phyloP scores from a whole-genome alignment of 2,329 filamentous ascomycete species.

The Scytalidium sp. region DNA sequence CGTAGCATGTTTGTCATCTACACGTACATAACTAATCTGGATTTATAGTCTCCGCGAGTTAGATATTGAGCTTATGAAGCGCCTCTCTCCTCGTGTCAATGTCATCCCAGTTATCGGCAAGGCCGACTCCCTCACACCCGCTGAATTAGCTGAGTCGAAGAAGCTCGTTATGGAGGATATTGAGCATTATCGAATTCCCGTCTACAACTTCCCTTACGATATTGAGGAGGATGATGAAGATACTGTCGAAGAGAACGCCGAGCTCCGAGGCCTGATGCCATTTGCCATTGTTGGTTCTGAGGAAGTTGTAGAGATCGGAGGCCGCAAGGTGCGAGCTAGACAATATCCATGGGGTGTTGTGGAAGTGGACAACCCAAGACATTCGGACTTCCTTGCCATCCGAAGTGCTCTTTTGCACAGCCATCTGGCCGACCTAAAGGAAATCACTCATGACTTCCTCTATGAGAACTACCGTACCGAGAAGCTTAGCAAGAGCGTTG shows the following conservation, averaged over 20 bases:
- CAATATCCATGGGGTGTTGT: conserved; percentile 99
- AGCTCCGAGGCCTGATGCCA: conserved; percentile 95
- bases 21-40: background rate
- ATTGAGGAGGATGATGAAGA: conserved; percentile 99
- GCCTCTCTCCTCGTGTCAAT: conserved; percentile 95
- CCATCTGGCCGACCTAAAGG: conserved; percentile 96
- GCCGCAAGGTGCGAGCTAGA: conserved; percentile 85
- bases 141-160: conserved; percentile 97
- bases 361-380: conserved; percentile 97
- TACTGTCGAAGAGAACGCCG: conserved; percentile 97
- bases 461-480: conserved; percentile 99
- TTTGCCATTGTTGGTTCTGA: conserved; percentile 99
- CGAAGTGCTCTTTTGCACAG: conserved; percentile 95
- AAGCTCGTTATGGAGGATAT: conserved; percentile 99
- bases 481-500: conserved; percentile 99
- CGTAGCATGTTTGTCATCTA: conserved; percentile 24
- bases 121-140: conserved; percentile 93
- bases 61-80: conserved; percentile 99
- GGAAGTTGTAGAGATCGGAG: conserved; percentile 90
- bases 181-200: conserved; percentile 98
- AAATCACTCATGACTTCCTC: conserved; percentile 99
- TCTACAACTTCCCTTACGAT: conserved; percentile 99
- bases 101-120: conserved; percentile 99
- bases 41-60: conserved; percentile 82
- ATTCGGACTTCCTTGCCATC: conserved; percentile 97